Percentiles rank a stretch among this genome's conserved stretches.
These are phyloP conservation scores for Rozella allomycis DNA, from an alignment of 371 early-diverging fungal genomes.

Conservation along the genomic window DNA sequence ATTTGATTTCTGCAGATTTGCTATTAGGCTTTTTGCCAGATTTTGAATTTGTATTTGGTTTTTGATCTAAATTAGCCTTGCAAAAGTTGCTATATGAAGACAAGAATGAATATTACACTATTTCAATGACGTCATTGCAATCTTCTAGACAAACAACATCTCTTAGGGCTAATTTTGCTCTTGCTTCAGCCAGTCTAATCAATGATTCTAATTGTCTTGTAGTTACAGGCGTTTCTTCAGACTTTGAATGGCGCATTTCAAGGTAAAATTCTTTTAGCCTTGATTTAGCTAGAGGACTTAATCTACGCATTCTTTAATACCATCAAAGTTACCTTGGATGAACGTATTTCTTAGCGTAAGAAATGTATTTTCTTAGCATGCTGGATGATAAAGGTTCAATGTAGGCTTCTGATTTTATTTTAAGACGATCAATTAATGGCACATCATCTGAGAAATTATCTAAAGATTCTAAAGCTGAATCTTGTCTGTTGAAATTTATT, in stretches of 20 bases:
- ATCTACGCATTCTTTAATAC: neutral
- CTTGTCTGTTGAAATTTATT: too few species aligned
- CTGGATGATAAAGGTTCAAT: conserved; percentile 27
- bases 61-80: conserved; percentile 1
- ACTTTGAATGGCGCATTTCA: conserved; percentile 27
- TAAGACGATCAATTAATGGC: conserved; percentile 15
- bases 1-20: conserved; percentile 2
- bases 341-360: conserved; percentile 51
- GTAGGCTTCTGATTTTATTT: conserved; percentile 17
- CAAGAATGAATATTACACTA: conserved; percentile 30
- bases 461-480: too few species aligned
- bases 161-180: conserved; percentile 28
- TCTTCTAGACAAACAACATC: conserved; percentile 30
- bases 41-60: neutral
- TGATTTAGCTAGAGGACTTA: neutral
- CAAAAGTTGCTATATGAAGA: neutral
- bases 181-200: conserved; percentile 29
- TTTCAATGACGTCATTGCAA: conserved; percentile 39
- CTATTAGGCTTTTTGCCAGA: too few species aligned
- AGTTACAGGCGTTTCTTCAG: conserved; percentile 34
- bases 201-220: conserved; percentile 37
- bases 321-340: conserved; percentile 22
- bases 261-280: neutral
- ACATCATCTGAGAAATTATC: too few species aligned
- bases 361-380: conserved; percentile 47